Base-by-base conservation (phyloP, 148 eudicot species). In the Camellia sinensis region DNA sequence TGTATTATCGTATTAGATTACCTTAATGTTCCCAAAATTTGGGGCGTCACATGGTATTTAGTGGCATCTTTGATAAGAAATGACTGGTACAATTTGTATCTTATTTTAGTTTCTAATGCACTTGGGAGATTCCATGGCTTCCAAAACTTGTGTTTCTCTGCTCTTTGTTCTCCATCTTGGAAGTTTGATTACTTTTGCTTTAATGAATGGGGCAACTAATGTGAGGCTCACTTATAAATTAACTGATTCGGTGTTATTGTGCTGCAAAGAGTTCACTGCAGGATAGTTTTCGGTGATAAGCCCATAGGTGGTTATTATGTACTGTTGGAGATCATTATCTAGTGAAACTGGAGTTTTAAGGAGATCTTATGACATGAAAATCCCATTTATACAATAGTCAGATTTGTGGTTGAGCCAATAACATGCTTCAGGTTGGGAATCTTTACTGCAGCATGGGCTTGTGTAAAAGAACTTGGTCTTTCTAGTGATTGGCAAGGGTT, bases 121-220 rank as follows among this genome's bases (percentile, higher is more conserved):
- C 21, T 67, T 21, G 50, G 37, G 41, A 59, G 14, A 70, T 29
- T 43, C 44, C 67, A 11, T 18, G 53, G 69, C 40, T 79, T 69
- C 45, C 7, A 29, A 79, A 71, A 65, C 52, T 50, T 64, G 18
- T 8, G 37, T 29, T 29, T 7, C 14, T 63, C 15, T 61, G 17
- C 50, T 71, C 48, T 40, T 70, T 60, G 52, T 71, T 70, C 71
- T 62, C 37, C 56, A 19, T 60, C 60, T 45, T 62, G 75, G 68
- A 71, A 21, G 67, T 79, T 45, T 44, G 18, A 60, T 65, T 21
- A 70, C 67, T 79, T 60, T 19, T 69, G 67, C 19, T 70, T 22
- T 79, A 43, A 52, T 79, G 81, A 44, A 12, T 70, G 59, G 80
- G 63, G 67, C 8, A 77, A 59, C 53, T 77, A 45, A 15, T 11